Conservation (phyloP, 1,139 yeast genomes). For the Scheffersomyces stambukii region DNA sequence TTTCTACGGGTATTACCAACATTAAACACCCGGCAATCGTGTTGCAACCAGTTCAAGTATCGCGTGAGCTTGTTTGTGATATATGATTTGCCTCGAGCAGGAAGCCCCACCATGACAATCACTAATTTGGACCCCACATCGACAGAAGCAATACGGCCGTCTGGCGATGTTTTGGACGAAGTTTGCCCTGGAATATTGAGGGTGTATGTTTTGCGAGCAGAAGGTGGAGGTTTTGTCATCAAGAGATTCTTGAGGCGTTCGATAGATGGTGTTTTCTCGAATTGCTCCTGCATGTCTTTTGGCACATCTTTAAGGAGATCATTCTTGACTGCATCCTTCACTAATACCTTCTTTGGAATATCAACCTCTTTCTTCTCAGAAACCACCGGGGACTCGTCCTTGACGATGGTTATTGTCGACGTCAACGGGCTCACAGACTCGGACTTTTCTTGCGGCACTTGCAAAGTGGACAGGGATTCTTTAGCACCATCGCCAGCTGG, state of each 20-base stretch:
- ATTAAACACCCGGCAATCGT: slow-evolving; percentile 83
- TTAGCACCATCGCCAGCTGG: slow-evolving; percentile 10
- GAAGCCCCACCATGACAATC: slow-evolving; percentile 91
- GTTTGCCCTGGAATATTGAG: slow-evolving; percentile 93
- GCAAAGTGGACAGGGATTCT: slow-evolving; percentile 1
- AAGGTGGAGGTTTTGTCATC: slow-evolving; percentile 36
- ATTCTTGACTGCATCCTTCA: slow-evolving; percentile 14
- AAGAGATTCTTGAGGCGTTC: slow-evolving; percentile 37
- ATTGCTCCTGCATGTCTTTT: slow-evolving; percentile 27
- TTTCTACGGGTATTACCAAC: slow-evolving; percentile 91
- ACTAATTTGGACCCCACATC: slow-evolving; percentile 81
- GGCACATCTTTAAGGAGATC: slow-evolving; percentile 32
- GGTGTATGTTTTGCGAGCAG: slow-evolving; percentile 61
- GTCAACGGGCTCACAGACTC: slow-evolving; percentile 1
- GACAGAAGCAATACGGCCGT: slow-evolving; percentile 69
- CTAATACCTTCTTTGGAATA: slow-evolving; percentile 1
- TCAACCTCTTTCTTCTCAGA: slow-evolving; percentile 1
- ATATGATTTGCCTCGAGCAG: slow-evolving; percentile 90
- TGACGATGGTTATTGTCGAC: slow-evolving; percentile 1
- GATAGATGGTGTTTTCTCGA: slow-evolving; percentile 40
- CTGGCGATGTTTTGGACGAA: slow-evolving; percentile 75
- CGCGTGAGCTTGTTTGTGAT: slow-evolving; percentile 86
- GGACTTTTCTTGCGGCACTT: neutral
- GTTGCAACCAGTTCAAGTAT: slow-evolving; percentile 88
- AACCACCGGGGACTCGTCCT: slow-evolving; percentile 8